A percentile compares a stretch with the other conserved stretches of the same genome.
phyloP scores from a whole-genome alignment of 129 eudicot species.

The Flaveria brownii region DNA sequence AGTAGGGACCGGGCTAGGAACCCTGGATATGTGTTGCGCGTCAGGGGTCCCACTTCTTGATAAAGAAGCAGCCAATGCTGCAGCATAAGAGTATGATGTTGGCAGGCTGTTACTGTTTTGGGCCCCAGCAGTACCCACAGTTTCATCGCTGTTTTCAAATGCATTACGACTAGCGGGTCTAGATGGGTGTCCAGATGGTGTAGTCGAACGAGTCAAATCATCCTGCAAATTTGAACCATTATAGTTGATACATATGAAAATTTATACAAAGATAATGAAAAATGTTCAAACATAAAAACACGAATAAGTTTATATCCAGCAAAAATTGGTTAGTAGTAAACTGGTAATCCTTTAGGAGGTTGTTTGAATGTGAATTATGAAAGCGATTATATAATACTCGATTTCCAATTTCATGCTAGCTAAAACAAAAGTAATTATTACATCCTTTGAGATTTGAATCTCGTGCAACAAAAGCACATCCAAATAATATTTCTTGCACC shows the following conservation, averaged over 20 bases:
- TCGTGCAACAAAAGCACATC: neutral
- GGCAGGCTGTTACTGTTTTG: slow-evolving; percentile 51
- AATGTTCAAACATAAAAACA: neutral
- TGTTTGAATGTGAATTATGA: neutral
- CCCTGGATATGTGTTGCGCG: slow-evolving; percentile 82
- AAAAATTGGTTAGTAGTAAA: neutral
- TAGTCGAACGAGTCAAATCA: slow-evolving; percentile 64
- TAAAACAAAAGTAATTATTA: neutral
- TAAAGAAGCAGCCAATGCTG: slow-evolving; percentile 84
- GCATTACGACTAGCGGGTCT: slow-evolving; percentile 92
- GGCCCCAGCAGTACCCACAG: slow-evolving; percentile 49
- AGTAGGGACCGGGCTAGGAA: slow-evolving; percentile 85
- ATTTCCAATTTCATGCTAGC: neutral
- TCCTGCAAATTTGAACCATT: slow-evolving; percentile 48
- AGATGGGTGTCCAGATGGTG: slow-evolving; percentile 86
- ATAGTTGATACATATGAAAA: neutral
- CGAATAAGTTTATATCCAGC: neutral
- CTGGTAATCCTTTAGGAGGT: neutral
- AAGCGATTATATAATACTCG: neutral
- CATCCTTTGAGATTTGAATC: neutral
- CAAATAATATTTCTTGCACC: neutral
- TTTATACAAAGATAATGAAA: neutral
- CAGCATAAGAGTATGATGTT: slow-evolving; percentile 89
- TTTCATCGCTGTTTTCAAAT: slow-evolving; percentile 55
- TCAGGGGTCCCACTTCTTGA: slow-evolving; percentile 98